Conservation (phyloP, 805 yeast species). For the Spathaspora boniae region DNA sequence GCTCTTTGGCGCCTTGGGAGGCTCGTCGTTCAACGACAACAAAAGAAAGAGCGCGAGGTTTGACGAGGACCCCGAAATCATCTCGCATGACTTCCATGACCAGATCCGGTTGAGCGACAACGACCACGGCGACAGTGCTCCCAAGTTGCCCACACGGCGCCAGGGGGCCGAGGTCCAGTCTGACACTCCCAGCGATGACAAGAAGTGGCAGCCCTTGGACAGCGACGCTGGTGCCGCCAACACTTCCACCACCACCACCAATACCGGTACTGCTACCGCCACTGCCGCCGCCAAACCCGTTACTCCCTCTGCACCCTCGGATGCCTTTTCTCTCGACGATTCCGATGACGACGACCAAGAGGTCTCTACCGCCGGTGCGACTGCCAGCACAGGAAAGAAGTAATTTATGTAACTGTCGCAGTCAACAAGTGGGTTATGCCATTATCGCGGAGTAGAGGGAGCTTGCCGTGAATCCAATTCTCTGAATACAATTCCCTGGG, state of each 20-base stretch:
- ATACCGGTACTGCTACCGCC: too few relatives aligned
- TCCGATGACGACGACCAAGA: slow-evolving; percentile 38
- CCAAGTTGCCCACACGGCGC: slow-evolving; percentile 10
- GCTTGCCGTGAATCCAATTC: too few relatives aligned
- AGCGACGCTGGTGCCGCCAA: slow-evolving; percentile 38
- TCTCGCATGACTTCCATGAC: slow-evolving; percentile 48
- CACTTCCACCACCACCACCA: too few relatives aligned
- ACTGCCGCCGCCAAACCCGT: too few relatives aligned
- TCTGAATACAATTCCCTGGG: too few relatives aligned
- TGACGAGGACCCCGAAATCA: slow-evolving; percentile 57
- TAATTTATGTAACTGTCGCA: slow-evolving; percentile 5
- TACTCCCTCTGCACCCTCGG: too few relatives aligned
- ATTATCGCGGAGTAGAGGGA: too few relatives aligned
- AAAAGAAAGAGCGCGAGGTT: slow-evolving; percentile 20
- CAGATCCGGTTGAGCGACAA: slow-evolving; percentile 42
- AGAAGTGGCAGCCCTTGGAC: slow-evolving; percentile 38
- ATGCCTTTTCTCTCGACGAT: slow-evolving; percentile 43
- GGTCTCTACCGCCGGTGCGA: slow-evolving; percentile 5
- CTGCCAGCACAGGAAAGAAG: slow-evolving; percentile 8
- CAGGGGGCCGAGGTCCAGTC: not conserved
- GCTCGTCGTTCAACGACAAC: slow-evolving; percentile 30
- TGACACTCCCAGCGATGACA: slow-evolving; percentile 5
- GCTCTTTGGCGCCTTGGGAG: slow-evolving; percentile 45
- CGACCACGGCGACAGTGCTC: slow-evolving; percentile 16
- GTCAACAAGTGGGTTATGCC: too few relatives aligned